Evolutionary conservation across 2,329 filamentous ascomycete species (phyloP).

Genomic region (Botryotinia globosa): DNA sequence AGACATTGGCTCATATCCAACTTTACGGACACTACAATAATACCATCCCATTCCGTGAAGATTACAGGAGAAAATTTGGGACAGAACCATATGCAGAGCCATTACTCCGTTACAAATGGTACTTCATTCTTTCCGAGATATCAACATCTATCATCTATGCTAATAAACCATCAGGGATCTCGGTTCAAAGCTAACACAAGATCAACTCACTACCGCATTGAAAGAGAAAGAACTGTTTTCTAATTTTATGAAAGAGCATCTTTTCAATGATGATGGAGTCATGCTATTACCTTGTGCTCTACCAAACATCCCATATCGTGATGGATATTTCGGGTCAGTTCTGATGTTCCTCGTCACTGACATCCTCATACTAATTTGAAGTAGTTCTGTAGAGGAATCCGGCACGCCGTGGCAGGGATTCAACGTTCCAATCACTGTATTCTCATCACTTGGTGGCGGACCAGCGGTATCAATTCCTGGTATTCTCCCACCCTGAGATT

Average conservation of each 20-base stretch:
- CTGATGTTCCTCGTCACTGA: rapidly evolving
- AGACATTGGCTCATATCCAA: constrained; percentile 22
- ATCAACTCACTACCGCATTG: constrained; percentile 19
- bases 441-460: constrained; percentile 26
- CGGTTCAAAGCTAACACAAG: constrained; percentile 21
- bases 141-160: not conserved
- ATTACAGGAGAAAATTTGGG: constrained; percentile 5
- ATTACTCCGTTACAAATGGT: constrained; percentile 22
- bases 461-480: constrained; percentile 28
- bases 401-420: constrained; percentile 29
- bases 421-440: constrained; percentile 24
- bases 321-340: constrained; percentile 17
- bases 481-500: not conserved
- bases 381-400: constrained; percentile 16
- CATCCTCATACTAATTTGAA: not conserved
- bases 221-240: constrained; percentile 21
- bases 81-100: constrained; percentile 19
- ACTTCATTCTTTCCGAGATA: not conserved
- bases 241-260: constrained; percentile 21
- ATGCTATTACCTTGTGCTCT: constrained; percentile 25
- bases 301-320: constrained; percentile 21
- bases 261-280: constrained; percentile 24
- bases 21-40: constrained; percentile 19
- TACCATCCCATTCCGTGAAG: not conserved
- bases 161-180: constrained; percentile 20